Base-by-base conservation (phyloP, 257 asterid genomes). In the Plantago major region DNA sequence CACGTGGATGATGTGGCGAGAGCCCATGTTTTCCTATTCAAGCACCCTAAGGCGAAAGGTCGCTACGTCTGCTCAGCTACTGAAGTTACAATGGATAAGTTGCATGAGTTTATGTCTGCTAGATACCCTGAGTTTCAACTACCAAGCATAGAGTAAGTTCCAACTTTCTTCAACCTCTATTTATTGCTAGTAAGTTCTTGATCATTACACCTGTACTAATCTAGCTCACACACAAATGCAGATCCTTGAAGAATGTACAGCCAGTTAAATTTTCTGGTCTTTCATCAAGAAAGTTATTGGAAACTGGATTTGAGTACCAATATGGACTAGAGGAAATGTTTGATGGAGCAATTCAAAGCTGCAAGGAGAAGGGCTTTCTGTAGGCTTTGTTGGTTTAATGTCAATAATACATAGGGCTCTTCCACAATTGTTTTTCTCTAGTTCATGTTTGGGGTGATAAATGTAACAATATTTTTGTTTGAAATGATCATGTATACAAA, bases 11-110 rank as follows among this genome's bases (percentile, higher is more conserved):
- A 82, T 64, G 66, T 75, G 51, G 82, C 73, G 1, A 71, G 75
- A 44, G 86, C 84, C 40, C 86, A 80, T 45, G 75, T 80, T 5
- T 81, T 77, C 42, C 75, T 82, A 1, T 71, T 82, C 11, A 86
- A 79, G 73, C 11, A 65, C 43, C 80, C 78, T 6, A 0, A 74
- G 17, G 89, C 83, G 7, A 75, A 71, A 17, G 84, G 84, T 38
- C 68, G 84, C 46, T 80, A 71, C 52, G 73, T 82, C 52, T 82
- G 84, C 56, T 71, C 84, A 30, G 74, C 76, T 48, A 17, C 55
- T 26, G 86, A 80, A 1, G 56, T 69, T 15, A 70, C 79, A 8
- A 55, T 70, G 0, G 45, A 70, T 4, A 57, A 80, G 3, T 37
- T 80, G 67, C 14, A 26, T 14, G 62, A 73, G 54, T 71, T 70